phyloP scores from a whole-genome alignment of 495 filamentous ascomycete genomes.

The Geoglossum glabrum region DNA sequence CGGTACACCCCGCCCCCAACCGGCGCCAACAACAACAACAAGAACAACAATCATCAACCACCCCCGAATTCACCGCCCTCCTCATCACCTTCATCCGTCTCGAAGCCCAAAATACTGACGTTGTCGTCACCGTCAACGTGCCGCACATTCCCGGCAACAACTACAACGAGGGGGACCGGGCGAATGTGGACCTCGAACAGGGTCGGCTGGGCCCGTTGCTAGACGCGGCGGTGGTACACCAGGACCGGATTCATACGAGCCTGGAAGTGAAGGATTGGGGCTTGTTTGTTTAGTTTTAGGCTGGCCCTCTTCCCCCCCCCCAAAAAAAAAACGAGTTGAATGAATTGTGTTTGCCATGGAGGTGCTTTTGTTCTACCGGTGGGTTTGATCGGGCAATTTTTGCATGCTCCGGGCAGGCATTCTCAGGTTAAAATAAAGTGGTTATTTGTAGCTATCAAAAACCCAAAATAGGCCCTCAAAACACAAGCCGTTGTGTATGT shows the following conservation, averaged over 20 bases:
- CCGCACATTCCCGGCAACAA: conserved; percentile 52
- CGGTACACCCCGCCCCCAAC: background rate
- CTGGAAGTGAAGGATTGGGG: conserved; percentile 70
- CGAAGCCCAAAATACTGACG: conserved; percentile 53
- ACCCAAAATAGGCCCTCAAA: background rate
- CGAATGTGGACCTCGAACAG: conserved; percentile 41
- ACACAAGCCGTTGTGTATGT: background rate
- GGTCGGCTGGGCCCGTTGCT: conserved; percentile 42
- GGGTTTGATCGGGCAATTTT: too few relatives aligned
- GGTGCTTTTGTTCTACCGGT: too few relatives aligned
- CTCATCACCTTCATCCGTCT: conserved; percentile 54
- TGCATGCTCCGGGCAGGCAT: too few relatives aligned
- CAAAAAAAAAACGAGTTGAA: too few relatives aligned
- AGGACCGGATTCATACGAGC: conserved; percentile 39
- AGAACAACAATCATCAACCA: too few relatives aligned
- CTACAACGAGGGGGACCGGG: conserved; percentile 36
- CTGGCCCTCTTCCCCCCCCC: too few relatives aligned
- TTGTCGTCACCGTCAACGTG: conserved; percentile 80
- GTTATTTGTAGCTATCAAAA: too few relatives aligned
- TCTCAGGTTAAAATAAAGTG: too few relatives aligned
- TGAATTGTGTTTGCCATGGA: too few relatives aligned
- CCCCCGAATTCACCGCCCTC: conserved; percentile 33
- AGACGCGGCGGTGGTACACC: conserved; percentile 36
- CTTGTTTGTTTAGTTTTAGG: conserved; percentile 50
- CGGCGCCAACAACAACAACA: too few relatives aligned